Evolutionary conservation across 768 basidiomycete genomes (phyloP), one percentile per base, ranked within the genome.

Genomic region (Tylopilus vinaceipallidus): DNA sequence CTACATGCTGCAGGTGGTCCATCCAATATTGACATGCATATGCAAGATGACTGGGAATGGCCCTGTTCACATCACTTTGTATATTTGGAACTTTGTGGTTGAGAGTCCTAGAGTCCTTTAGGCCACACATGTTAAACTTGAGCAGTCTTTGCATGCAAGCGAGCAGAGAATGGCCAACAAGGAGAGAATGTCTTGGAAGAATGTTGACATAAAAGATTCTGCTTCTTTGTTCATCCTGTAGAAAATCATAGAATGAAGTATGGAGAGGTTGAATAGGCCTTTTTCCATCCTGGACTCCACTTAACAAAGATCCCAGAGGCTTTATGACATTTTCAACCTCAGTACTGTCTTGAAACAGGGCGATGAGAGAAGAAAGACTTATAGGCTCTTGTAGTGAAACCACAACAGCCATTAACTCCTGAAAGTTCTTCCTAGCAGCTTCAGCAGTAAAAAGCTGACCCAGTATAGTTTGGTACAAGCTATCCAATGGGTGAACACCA

Each of bases 91-190:
- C 23, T 26, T 23, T 22, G 12, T 4, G 10, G 17, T 43, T 43
- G 6, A 16, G 32, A 13, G 16, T 3, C 12, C 13, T 14, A 43
- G 42, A 13, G 32, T 43, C 29, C 20, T 26, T 19, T 34, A 48
- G 16, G 17, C 9, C 16, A 20, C 38, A 36, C 7, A 36, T 36
- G 17, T 36, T 36, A 17, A 36, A 37, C 22, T 22, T 37, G 19
- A 37, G 36, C 29, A 6, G 13, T 12, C 14, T 1, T 33, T 26
- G 45, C 59, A 62, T 8, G 60, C 65, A 36, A 13, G 35, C 17
- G 19, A 36, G 35, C 35, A 36, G 11, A 3, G 35, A 16, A 16
- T 19, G 16, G 6, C 35, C 35, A 19, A 36, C 4, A 5, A 12
- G 4, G 9, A 34, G 33, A 8, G 33, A 34, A 34, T 9, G 33